Evolutionary conservation across 768 basidiomycete species (phyloP), one percentile per base, ranked within the genome.

Genomic region (Auriscalpium orientale): DNA sequence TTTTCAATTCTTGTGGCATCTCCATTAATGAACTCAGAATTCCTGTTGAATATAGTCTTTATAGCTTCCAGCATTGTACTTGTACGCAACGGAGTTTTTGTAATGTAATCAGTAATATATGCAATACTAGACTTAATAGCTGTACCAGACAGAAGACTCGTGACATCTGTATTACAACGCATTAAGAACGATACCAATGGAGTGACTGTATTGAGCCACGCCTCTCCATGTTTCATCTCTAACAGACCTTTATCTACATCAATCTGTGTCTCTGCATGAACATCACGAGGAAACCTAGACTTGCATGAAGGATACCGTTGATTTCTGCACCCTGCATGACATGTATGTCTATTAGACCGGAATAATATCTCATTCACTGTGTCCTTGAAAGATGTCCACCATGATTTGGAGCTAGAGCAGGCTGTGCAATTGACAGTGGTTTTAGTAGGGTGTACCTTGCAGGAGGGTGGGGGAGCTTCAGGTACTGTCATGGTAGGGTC

Each of bases 71-170:
- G 76, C 28, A 74, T 65, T 13, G 62, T 62, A 60, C 74, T 66
- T 0, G 71, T 74, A 46, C 76, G 78, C 11, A 79, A 56, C 2
- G 61, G 45, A 0, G 64, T 46, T 58, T 79, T 79, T 0, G 73
- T 76, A 0, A 78, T 67, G 60, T 79, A 79, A 37, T 79, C 74
- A 5, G 75, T 66, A 0, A 76, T 66, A 64, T 76, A 76, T 20
- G 68, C 61, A 0, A 75, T 56, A 2, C 74, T 64, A 15, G 72
- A 66, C 50, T 75, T 74, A 1, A 77, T 66, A 1, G 70, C 64
- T 4, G 75, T 76, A 0, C 75, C 75, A 18, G 72, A 75, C 16
- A 70, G 49, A 1, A 76, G 49, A 53, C 69, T 68, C 0, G 72
- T 71, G 0, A 72, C 67, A 64, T 76, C 74, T 6, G 72, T 70